Evolutionary conservation across 208 protist species (phyloP).

Genomic region (Leishmania arabica): DNA sequence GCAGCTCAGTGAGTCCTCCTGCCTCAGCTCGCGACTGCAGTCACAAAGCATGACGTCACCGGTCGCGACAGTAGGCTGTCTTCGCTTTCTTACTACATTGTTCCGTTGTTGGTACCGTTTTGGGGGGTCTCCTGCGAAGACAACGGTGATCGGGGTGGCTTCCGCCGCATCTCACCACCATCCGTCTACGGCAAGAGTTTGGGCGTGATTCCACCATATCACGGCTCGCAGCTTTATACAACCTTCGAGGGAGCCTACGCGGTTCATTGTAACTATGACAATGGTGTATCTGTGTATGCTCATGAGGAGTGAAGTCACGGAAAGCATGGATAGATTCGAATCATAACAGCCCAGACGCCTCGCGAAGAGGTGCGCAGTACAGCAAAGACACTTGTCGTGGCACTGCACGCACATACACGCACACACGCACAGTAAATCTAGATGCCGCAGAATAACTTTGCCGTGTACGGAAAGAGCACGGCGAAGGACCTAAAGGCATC

Average conservation of each 20-base stretch:
- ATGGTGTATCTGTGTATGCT: conserved; percentile 31
- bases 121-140: background rate
- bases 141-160: background rate
- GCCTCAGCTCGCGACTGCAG: background rate
- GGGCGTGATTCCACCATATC: background rate
- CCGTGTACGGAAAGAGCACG: conserved; percentile 7
- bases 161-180: background rate
- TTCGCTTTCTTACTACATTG: background rate
- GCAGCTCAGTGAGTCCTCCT: background rate
- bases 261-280: conserved; percentile 32
- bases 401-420: conserved; percentile 1
- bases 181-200: background rate
- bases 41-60: background rate
- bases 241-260: background rate
- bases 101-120: background rate
- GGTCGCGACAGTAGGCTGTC: background rate
- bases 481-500: conserved; percentile 40
- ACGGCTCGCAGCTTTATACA: background rate
- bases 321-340: conserved; percentile 36
- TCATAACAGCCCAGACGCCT: conserved; percentile 3
- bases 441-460: conserved; percentile 36
- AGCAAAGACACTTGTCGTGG: background rate
- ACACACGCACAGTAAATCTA: conserved; percentile 20
- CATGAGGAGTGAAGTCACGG: conserved; percentile 25
- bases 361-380: background rate